These are phyloP conservation scores for Solanum corneliomulleri DNA, from an alignment of 257 asterid genomes.

Conservation along the genomic window DNA sequence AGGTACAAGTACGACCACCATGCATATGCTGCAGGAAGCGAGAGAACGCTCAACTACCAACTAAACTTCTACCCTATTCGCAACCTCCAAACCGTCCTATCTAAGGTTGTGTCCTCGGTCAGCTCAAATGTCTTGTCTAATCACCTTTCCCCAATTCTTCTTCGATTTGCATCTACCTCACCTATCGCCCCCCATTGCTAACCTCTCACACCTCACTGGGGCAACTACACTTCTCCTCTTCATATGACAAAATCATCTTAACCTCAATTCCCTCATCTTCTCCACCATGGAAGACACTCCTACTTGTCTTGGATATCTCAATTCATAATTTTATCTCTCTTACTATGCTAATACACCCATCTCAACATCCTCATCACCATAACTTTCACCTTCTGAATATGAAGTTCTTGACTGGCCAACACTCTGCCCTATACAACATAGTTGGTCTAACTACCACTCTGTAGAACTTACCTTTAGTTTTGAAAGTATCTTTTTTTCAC, in stretches of 20 bases:
- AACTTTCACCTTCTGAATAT: neutral
- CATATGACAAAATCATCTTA: neutral
- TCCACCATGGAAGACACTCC: neutral
- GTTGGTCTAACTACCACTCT: neutral
- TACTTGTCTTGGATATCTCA: neutral
- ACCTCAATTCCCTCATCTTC: neutral
- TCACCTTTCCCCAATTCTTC: neutral
- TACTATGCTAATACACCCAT: neutral
- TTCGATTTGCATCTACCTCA: neutral
- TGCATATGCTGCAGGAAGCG: neutral
- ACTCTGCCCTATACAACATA: neutral
- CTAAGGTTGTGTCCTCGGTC: neutral
- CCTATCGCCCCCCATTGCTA: neutral
- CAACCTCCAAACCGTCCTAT: neutral
- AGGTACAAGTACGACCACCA: neutral
- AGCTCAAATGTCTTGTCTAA: neutral
- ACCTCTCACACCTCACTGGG: neutral
- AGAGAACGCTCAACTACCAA: neutral
- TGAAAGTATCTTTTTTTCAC: neutral
- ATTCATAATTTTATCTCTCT: neutral
- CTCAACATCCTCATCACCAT: neutral
- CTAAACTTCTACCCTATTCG: neutral
- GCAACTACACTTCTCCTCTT: neutral
- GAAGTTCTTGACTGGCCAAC: neutral
- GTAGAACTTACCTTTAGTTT: neutral